phyloP scores from a whole-genome alignment of 2,329 filamentous ascomycete genomes.

The Neofusicoccum kwambonambiense region DNA sequence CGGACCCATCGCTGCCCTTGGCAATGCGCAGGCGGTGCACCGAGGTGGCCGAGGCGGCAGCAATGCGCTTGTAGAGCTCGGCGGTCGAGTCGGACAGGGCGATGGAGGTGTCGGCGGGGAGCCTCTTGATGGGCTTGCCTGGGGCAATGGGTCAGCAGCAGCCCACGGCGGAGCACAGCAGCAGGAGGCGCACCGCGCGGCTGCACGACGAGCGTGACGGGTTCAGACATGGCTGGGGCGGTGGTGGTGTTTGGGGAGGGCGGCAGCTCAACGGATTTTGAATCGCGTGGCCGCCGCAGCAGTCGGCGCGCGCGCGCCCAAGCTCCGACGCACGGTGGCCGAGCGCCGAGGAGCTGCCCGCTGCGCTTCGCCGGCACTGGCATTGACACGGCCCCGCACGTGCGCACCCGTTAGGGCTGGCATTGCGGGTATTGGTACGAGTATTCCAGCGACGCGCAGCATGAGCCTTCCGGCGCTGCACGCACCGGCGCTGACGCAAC shows the following conservation, averaged over 20 bases:
- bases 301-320: background rate
- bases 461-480: background rate
- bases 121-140: slow-evolving; percentile 63
- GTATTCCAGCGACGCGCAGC: background rate
- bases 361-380: too few species aligned
- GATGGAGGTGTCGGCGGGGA: slow-evolving; percentile 57
- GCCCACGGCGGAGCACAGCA: background rate
- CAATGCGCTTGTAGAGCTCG: slow-evolving; percentile 59
- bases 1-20: slow-evolving; percentile 61
- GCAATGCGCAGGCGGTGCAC: slow-evolving; percentile 63
- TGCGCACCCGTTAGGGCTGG: background rate
- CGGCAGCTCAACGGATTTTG: slow-evolving; percentile 12
- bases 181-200: slow-evolving; percentile 39
- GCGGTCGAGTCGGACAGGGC: slow-evolving; percentile 50
- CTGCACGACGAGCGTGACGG: slow-evolving; percentile 45
- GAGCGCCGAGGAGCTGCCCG: too few species aligned
- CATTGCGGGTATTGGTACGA: too few species aligned
- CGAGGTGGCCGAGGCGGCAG: slow-evolving; percentile 54
- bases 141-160: slow-evolving; percentile 16
- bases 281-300: background rate
- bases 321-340: background rate
- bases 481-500: background rate
- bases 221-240: slow-evolving; percentile 29
- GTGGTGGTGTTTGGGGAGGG: background rate
- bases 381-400: background rate